These are phyloP conservation scores for Aeminium ludgeri DNA, from an alignment of 495 filamentous ascomycete species.

Conservation along the genomic window DNA sequence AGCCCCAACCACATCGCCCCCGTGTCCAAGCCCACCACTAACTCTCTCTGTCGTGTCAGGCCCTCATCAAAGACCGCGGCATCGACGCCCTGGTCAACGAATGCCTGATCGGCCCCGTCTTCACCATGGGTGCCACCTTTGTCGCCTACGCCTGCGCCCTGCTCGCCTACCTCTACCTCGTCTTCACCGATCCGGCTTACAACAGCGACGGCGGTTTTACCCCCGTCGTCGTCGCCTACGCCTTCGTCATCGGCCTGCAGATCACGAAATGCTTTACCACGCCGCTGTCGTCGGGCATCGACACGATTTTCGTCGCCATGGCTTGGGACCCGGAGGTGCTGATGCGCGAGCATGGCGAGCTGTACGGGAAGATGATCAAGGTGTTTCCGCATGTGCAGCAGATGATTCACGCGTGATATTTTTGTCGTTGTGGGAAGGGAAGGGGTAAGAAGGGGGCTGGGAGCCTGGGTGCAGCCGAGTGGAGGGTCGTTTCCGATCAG, in stretches of 20 bases:
- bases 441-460: no score
- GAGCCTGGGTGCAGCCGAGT: no score
- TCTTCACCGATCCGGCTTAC: constrained; percentile 62
- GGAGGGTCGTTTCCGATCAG: no score
- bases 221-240: constrained; percentile 63
- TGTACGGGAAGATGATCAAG: constrained; percentile 56
- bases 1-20: constrained; percentile 20
- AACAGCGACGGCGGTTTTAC: constrained; percentile 54
- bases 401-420: constrained; percentile 44
- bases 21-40: not conserved
- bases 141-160: constrained; percentile 69
- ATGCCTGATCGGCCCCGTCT: constrained; percentile 73
- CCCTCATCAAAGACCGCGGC: constrained; percentile 72
- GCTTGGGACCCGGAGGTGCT: constrained; percentile 82
- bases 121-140: constrained; percentile 75
- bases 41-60: not conserved
- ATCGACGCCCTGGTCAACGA: constrained; percentile 82
- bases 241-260: constrained; percentile 73
- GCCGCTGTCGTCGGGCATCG: constrained; percentile 40
- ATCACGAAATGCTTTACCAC: constrained; percentile 78
- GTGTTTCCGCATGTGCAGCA: constrained; percentile 76
- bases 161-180: constrained; percentile 68
- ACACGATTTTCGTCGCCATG: constrained; percentile 75
- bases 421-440: no score
- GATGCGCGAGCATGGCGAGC: constrained; percentile 62